Base-by-base conservation (phyloP, 148 eudicot species). In the Chenopodium album region DNA sequence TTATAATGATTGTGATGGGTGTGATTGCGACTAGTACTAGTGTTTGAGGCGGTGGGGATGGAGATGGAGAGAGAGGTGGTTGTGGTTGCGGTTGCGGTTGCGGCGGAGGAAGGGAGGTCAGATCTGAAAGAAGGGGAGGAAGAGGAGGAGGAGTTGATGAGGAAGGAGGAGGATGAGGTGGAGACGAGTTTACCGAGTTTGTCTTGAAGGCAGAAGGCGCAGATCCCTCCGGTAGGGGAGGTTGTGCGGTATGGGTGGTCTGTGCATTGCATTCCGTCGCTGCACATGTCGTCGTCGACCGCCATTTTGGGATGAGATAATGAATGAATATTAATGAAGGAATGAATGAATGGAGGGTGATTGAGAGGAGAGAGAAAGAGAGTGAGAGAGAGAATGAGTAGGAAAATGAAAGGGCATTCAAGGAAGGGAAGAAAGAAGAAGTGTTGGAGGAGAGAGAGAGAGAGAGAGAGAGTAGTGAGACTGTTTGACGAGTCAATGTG, bases 181-280 rank as follows among this genome's bases (percentile, higher is more conserved):
- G 97, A 91, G 44, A 93, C 97, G 0, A 95, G 88, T 41, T 91
- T 95, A 0, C 98, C 97, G 1, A 95, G 90, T 78, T 93, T 95
- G 19, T 95, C 98, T 86, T 95, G 98, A n/a, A 95, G 91, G 75
- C 98, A 95, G n/a, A 93, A 83, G 0, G 97, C 92, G 77, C 98
- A 95, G 84, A 95, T 95, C n/a, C 97, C 77, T 1, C 75, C 98
- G 48, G 88, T 89, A 0, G 94, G 87, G 56, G 90, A 76, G 63
- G 76, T 87, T 92, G 82, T 88, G 37, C 86, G 88, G 86, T 82
- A 89, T 0, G 96, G 93, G 50, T 95, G 97, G 56, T 87, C 85
- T 3, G 78, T 76, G 80, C 97, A 95, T 60, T 82, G 89, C 85
- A 87, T 85, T 59, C 79, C 86, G 22, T 85, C 86, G 3, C 84